phyloP scores from a whole-genome alignment of 169 alveolate species.

The Plasmodium chabaudi region DNA sequence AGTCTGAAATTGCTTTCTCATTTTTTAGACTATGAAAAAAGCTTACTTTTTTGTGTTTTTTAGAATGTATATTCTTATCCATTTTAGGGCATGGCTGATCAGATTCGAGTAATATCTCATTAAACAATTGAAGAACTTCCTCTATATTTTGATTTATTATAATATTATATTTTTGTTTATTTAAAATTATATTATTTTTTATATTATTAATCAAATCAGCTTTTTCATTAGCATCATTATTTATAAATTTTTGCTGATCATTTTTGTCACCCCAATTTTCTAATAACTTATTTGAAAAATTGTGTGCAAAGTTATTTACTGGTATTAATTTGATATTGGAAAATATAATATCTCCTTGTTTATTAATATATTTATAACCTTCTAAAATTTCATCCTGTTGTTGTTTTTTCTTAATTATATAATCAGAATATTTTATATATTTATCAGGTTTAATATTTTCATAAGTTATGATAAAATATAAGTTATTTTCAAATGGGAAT shows the following conservation, averaged over 20 bases:
- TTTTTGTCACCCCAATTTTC: too few species aligned
- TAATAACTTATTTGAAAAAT: too few species aligned
- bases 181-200: not conserved
- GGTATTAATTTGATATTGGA: constrained; percentile 31
- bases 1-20: not conserved
- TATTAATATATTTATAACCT: constrained; percentile 47
- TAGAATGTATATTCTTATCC: constrained; percentile 3
- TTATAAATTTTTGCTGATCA: too few species aligned
- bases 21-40: not conserved
- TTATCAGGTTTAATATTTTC: constrained; percentile 40
- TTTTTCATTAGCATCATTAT: not conserved
- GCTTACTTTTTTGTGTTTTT: constrained; percentile 36
- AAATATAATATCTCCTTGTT: constrained; percentile 34
- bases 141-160: constrained; percentile 16
- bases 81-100: not conserved
- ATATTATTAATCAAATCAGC: not conserved
- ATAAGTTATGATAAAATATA: constrained; percentile 29
- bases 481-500: constrained; percentile 7
- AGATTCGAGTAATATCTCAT: constrained; percentile 17
- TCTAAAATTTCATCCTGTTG: constrained; percentile 8
- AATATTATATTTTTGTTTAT: not conserved
- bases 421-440: constrained; percentile 10
- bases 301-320: not conserved
- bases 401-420: constrained; percentile 6
- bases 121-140: constrained; percentile 4